Base-by-base conservation (phyloP, 345 rosid species). In the Noccaea caerulescens region DNA sequence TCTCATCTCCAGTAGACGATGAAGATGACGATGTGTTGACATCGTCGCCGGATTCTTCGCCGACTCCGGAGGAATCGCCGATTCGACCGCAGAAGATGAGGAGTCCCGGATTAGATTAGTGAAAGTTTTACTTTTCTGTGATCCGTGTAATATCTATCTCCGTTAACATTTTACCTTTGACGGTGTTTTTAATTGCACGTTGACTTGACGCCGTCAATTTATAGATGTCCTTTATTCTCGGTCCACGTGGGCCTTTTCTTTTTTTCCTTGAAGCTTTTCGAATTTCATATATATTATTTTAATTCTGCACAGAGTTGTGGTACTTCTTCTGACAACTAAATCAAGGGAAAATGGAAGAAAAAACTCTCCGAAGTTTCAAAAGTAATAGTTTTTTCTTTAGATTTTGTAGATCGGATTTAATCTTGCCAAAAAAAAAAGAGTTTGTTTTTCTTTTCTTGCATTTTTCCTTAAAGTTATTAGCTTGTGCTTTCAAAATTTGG, bases 41-140 rank as follows among this genome's bases (percentile, higher is more conserved):
- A 33, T 33, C 76, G 5, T 65, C 68, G 50, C 42, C 71, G 61
- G 73, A 75, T 51, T 52, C 61, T 23, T 27, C 58, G 10, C n/a
- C 61, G 20, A 0, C 32, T 47, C 68, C 69, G 78, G 70, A 47
- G 44, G 80, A 65, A 53, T 69, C 72, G 66, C 72, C 76, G 53
- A 46, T 34, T 14, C 49, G 80, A 59, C 72, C 72, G 41, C 75
- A 69, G 75, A 56, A 63, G 71, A 63, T 76, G 79, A 62, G 70
- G 64, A 69, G 69, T 75, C 74, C 79, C 44, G 79, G 79, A 12
- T 55, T 69, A 46, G 79, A 75, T 75, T 75, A 75, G 70, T 16
- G 50, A 41, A 27, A 16, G 16, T 1, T 60, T 53, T 41, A 32
- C 75, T 60, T 43, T 36, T 62, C 65, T 55, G 66, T 60, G 38